Conservation (phyloP, 495 filamentous ascomycete genomes). For the Aspergillus conjunctus region DNA sequence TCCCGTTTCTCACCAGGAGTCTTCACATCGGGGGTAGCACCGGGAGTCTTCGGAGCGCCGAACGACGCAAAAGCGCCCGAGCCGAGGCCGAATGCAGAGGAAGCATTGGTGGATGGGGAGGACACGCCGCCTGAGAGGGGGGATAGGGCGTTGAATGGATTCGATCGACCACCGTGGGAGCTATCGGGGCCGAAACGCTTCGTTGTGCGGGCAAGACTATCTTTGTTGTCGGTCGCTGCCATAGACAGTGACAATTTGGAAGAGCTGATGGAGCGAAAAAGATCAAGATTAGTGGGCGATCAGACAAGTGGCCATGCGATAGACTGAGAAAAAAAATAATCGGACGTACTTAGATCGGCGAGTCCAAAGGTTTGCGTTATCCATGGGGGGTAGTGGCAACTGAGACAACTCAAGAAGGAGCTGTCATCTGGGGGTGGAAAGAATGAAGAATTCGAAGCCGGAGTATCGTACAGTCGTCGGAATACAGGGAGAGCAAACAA, state of each 20-base stretch:
- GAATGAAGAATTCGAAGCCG: slow-evolving; percentile 11
- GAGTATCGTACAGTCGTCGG: slow-evolving; percentile 21
- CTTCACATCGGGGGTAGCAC: slow-evolving; percentile 75
- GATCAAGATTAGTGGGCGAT: not conserved
- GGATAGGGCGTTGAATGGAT: slow-evolving; percentile 82
- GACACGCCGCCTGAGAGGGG: slow-evolving; percentile 71
- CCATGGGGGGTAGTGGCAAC: slow-evolving; percentile 51
- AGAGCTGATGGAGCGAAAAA: slow-evolving; percentile 50
- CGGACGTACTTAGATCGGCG: slow-evolving; percentile 81
- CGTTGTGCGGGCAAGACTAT: slow-evolving; percentile 61
- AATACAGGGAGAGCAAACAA: slow-evolving; percentile 14
- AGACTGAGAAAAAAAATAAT: slow-evolving; percentile 21
- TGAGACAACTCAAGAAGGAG: slow-evolving; percentile 45
- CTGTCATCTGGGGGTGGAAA: slow-evolving; percentile 37
- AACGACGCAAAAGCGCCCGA: slow-evolving; percentile 97
- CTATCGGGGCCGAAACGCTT: slow-evolving; percentile 78
- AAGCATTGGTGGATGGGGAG: slow-evolving; percentile 84
- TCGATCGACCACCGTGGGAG: slow-evolving; percentile 72
- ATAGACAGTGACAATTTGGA: slow-evolving; percentile 91
- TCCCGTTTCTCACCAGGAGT: slow-evolving; percentile 70
- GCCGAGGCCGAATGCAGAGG: slow-evolving; percentile 90
- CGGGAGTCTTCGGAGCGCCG: slow-evolving; percentile 87
- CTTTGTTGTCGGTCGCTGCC: slow-evolving; percentile 61
- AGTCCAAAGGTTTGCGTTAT: slow-evolving; percentile 81
- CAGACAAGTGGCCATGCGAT: not conserved